These are phyloP conservation scores for Coniochaeta prunicola DNA, from an alignment of 2,329 filamentous ascomycete species.

Conservation along the genomic window DNA sequence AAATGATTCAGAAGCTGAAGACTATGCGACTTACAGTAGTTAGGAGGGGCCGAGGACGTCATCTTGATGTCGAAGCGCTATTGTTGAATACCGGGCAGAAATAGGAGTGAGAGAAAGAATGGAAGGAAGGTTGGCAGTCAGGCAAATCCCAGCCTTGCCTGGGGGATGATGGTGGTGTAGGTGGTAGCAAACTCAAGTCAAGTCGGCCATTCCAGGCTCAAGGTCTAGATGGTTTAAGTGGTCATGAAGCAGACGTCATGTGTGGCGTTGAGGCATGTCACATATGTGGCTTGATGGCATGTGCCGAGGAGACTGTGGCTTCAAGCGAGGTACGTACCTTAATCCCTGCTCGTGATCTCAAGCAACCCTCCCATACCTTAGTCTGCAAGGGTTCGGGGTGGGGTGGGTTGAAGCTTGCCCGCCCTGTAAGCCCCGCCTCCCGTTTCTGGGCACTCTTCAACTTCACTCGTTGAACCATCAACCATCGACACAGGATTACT, in stretches of 20 bases:
- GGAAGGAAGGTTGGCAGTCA: neutral
- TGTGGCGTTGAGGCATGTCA: conserved; percentile 1
- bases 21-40: conserved; percentile 46
- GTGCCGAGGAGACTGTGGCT: neutral
- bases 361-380: too few relatives aligned
- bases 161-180: neutral
- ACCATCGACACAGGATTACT: neutral
- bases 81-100: neutral
- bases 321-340: neutral
- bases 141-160: neutral
- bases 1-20: neutral
- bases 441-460: neutral
- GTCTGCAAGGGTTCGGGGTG: too few relatives aligned
- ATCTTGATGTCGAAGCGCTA: conserved; percentile 15
- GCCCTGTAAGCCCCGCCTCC: neutral
- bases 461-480: neutral
- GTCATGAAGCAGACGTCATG: conserved; percentile 1
- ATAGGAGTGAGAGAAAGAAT: neutral
- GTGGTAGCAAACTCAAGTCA: neutral
- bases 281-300: conserved; percentile 3
- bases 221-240: neutral
- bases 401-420: neutral
- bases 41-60: conserved; percentile 36
- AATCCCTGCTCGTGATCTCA: neutral
- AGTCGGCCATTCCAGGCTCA: neutral